Percentiles rank a stretch among this genome's conserved stretches.
Evolutionary conservation across 2,329 filamentous ascomycete species (phyloP).

Genomic region (Xylariaceae sp.): DNA sequence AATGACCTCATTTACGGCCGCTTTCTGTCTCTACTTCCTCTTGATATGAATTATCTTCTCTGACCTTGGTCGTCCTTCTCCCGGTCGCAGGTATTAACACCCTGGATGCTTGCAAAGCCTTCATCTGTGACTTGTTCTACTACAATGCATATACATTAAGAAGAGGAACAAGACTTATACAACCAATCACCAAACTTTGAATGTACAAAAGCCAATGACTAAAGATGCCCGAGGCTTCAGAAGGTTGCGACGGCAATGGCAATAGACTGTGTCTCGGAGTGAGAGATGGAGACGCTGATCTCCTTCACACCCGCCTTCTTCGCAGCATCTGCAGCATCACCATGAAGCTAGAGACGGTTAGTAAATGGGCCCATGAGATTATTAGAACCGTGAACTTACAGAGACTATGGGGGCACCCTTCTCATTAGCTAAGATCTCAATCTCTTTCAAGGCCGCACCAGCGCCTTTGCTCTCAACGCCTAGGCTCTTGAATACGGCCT

Average conservation of each 20-base stretch:
- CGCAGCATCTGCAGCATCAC: slow-evolving; percentile 82
- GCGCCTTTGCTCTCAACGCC: slow-evolving; percentile 86
- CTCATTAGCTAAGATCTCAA: slow-evolving; percentile 85
- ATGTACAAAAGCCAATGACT: slow-evolving; percentile 14
- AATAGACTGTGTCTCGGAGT: slow-evolving; percentile 92
- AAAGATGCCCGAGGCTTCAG: slow-evolving; percentile 45
- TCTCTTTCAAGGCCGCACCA: slow-evolving; percentile 89
- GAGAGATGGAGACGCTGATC: slow-evolving; percentile 92
- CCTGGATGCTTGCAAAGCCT: slow-evolving; percentile 1
- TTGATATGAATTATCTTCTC: too few relatives aligned
- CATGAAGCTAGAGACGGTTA: slow-evolving; percentile 73
- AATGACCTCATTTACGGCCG: too few relatives aligned
- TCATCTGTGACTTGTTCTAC: neutral
- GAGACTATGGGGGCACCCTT: slow-evolving; percentile 83
- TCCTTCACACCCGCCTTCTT: slow-evolving; percentile 85
- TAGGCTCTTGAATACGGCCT: slow-evolving; percentile 97
- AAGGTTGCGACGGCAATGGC: slow-evolving; percentile 89
- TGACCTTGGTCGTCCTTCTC: too few relatives aligned
- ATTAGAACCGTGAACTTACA: slow-evolving; percentile 62
- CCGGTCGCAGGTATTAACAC: neutral
- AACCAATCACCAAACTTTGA: slow-evolving; percentile 18
- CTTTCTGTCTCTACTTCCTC: too few relatives aligned
- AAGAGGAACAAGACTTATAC: slow-evolving; percentile 4
- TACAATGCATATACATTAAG: slow-evolving; percentile 8
- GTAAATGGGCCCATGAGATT: slow-evolving; percentile 30